Evolutionary conservation across 2,329 filamentous ascomycete genomes (phyloP), one percentile per base, ranked within the genome.

Genomic region (Ascocoryne sarcoides): DNA sequence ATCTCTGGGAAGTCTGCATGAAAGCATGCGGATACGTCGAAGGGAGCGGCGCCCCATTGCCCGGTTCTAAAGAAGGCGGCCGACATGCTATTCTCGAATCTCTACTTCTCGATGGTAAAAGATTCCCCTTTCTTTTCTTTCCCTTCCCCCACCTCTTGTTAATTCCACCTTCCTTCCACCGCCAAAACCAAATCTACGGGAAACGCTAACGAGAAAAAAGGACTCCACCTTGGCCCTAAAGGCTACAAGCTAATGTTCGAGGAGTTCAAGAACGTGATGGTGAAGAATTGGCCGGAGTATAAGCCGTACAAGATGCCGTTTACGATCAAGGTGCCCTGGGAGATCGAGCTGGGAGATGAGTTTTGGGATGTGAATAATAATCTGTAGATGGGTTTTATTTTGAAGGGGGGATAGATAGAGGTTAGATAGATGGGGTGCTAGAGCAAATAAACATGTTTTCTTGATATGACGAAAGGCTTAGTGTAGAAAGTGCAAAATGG

Each of bases 1-100:
- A 96, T 61, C 68, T 95, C 1, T 92, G 85, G 76, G 73, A 75
- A 46, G 75, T 75, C 0, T 73, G 95, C 52, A 85, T 94, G 79
- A 69, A 75, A 41, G 69, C 73, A 71, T 88, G 61, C 5, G 51
- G 51, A 1, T 53, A 48, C 46, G 47, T 44, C 16, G 36, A 32
- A 15, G 44, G 45, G 8, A 39, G 44, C 20, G 23, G 32, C 9
- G 10, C 20, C 5, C 23, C 23, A 26, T 30, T 50, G 26, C 45
- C 46, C 5, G 53, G 53, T 3, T 39, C 37, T 2, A 39, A 40
- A 17, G 42, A 40, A 15, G 28, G 26, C 2, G 50, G 48, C 12
- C 48, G 43, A 32, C 49, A 37, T 40, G 38, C 40, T n/a, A 41
- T 45, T 5, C 28, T 55, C 14, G 39, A 37, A 9, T 37, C 42